Evolutionary conservation across 148 eudicot genomes (phyloP).

Genomic region (Fallopia convolvulus): DNA sequence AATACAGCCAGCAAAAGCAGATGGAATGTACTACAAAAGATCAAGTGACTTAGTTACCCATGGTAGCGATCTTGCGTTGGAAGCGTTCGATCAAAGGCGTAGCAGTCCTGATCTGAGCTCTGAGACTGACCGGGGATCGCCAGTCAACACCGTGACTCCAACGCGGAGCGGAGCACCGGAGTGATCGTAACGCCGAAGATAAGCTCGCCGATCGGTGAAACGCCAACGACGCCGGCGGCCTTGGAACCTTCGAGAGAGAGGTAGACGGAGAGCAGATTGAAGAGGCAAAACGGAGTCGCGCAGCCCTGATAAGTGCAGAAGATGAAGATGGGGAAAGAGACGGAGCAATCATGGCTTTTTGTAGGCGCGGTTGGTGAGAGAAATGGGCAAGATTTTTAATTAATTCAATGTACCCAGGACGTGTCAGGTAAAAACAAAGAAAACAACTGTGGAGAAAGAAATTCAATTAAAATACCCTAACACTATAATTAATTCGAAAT

Average conservation of each 20-base stretch:
- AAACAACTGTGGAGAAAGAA: background rate
- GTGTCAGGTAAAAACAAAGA: background rate
- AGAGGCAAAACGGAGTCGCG: conserved; percentile 31
- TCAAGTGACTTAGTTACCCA: conserved; percentile 40
- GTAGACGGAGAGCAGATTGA: conserved; percentile 18
- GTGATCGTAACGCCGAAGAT: conserved; percentile 36
- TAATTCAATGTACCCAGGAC: background rate
- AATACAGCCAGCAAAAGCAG: background rate
- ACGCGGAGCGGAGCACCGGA: conserved; percentile 27
- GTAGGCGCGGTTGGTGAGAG: conserved; percentile 1
- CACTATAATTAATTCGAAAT: background rate
- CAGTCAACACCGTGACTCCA: conserved; percentile 64
- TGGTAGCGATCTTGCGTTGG: conserved; percentile 60
- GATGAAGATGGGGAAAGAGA: conserved; percentile 22
- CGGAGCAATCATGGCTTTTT: conserved; percentile 16
- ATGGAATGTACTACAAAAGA: background rate
- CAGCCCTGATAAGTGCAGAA: conserved; percentile 26
- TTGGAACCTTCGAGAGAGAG: background rate
- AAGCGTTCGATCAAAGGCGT: conserved; percentile 52
- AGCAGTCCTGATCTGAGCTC: conserved; percentile 52
- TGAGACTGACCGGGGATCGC: conserved; percentile 44
- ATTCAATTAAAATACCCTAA: background rate
- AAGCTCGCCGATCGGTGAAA: conserved; percentile 26
- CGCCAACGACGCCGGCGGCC: conserved; percentile 18
- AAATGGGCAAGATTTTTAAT: background rate